phyloP scores from a whole-genome alignment of 2,329 filamentous ascomycete species.

The Akanthomyces lecanii region DNA sequence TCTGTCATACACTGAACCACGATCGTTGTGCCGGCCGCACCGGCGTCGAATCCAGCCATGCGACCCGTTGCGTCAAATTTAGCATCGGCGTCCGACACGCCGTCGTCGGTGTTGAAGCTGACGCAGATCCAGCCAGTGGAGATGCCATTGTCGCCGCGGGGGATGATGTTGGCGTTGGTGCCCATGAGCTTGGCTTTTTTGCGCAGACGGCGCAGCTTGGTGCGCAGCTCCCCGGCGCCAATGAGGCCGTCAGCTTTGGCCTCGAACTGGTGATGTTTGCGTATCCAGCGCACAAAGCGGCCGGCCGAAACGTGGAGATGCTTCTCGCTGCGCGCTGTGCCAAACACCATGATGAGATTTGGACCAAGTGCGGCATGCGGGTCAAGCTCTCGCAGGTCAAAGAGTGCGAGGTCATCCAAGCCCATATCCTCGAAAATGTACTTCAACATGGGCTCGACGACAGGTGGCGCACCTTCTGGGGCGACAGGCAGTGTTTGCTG shows the following conservation, averaged over 20 bases:
- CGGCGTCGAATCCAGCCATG: conserved; percentile 72
- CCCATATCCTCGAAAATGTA: conserved; percentile 82
- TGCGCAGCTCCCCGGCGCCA: conserved; percentile 85
- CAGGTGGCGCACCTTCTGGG: conserved; percentile 64
- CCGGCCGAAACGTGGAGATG: conserved; percentile 90
- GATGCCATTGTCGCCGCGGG: conserved; percentile 74
- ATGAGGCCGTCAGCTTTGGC: conserved; percentile 84
- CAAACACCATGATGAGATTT: conserved; percentile 88
- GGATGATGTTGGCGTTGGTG: conserved; percentile 60
- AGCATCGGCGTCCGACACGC: conserved; percentile 42
- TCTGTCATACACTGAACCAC: conserved; percentile 58
- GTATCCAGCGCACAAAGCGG: conserved; percentile 81
- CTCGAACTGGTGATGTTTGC: conserved; percentile 64
- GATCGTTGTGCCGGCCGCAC: conserved; percentile 46
- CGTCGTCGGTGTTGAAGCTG: conserved; percentile 70
- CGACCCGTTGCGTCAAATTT: conserved; percentile 47
- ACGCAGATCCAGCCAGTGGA: conserved; percentile 96
- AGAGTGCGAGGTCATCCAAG: conserved; percentile 71
- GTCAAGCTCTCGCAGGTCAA: conserved; percentile 81
- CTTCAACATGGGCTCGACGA: conserved; percentile 69
- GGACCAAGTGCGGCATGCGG: conserved; percentile 83
- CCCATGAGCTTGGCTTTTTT: conserved; percentile 79
- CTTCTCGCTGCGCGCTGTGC: conserved; percentile 85
- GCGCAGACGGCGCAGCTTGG: conserved; percentile 74
- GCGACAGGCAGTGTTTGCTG: conserved; percentile 46